Evolutionary conservation across 2,329 filamentous ascomycete species (phyloP), one percentile per base, ranked within the genome.

Genomic region (Fusarium domesticum): DNA sequence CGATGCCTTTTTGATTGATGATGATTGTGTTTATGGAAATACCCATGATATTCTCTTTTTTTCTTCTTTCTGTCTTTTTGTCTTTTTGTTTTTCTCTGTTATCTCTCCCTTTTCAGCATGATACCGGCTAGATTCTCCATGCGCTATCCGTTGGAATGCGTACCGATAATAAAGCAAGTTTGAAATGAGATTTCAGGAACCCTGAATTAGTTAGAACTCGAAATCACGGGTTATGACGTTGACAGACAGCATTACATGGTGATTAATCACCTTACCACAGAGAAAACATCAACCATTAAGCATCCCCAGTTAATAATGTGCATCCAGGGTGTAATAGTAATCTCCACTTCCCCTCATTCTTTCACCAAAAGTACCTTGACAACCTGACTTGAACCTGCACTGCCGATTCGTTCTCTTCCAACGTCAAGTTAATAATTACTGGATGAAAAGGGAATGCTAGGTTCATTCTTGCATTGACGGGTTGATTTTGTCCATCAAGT

Each of bases 1-100:
- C 17, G 38, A 30, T 43, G 35, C 16, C 28, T 32, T 30, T 34
- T 42, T 41, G 39, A 28, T 28, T 28, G 4, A 28, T 49, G 42
- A 50, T 47, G 35, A n/a, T 45, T 53, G 43, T 37, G 42, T 47
- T 47, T 58, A 36, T 46, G 48, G 46, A 59, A 55, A 58, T 59
- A 60, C 58, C 58, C 56, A 42, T 50, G 43, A 57, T 58, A 47
- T 52, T 56, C 48, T 43, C 18, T 38, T 43, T 38, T 43, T 44
- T 47, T 48, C 39, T n/a, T n/a, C n/a, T n/a, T n/a, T n/a, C n/a
- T n/a, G n/a, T n/a, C 35, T 54, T 42, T 37, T 34, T 31, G 45
- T 45, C 37, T 44, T 37, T 37, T 41, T 39, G 37, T 49, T 50
- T 12, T 12, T 35, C 31, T 43, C 23, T 43, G 43, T 11, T 10